These are phyloP conservation scores for Westerdykella ornata DNA, from an alignment of 2,329 filamentous ascomycete genomes.

Conservation along the genomic window DNA sequence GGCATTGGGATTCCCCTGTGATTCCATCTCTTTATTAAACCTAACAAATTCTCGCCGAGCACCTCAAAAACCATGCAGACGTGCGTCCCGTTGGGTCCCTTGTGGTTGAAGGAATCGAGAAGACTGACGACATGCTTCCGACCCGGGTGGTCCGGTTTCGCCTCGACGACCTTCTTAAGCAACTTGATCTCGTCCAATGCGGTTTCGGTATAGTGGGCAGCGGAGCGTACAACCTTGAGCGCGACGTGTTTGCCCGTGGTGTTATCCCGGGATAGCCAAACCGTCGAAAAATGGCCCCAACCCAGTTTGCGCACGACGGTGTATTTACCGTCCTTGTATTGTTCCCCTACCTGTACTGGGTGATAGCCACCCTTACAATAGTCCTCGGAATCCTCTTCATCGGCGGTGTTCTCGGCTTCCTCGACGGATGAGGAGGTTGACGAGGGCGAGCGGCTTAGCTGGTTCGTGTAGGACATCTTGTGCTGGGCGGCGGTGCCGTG, in stretches of 20 bases:
- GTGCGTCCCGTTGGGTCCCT: slow-evolving; percentile 90
- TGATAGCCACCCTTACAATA: slow-evolving; percentile 99
- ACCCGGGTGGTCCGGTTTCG: slow-evolving; percentile 89
- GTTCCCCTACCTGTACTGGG: slow-evolving; percentile 86
- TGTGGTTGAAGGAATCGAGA: slow-evolving; percentile 94
- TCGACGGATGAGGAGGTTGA: slow-evolving; percentile 76
- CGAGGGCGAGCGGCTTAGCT: slow-evolving; percentile 66
- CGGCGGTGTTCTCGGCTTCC: slow-evolving; percentile 79
- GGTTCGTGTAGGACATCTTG: slow-evolving; percentile 46
- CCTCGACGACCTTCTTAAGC: slow-evolving; percentile 91
- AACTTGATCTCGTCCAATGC: slow-evolving; percentile 98
- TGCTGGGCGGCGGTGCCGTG: slow-evolving; percentile 47
- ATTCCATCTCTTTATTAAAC: slow-evolving; percentile 97
- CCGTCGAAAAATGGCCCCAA: slow-evolving; percentile 99
- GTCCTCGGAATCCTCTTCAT: slow-evolving; percentile 97
- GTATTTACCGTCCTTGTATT: slow-evolving; percentile 97
- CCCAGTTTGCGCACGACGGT: slow-evolving; percentile 92
- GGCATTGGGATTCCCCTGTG: slow-evolving; percentile 94
- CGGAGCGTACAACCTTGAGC: slow-evolving; percentile 93
- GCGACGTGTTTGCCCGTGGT: slow-evolving; percentile 88
- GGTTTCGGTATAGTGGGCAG: slow-evolving; percentile 97
- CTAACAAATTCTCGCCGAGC: slow-evolving; percentile 86
- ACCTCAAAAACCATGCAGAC: slow-evolving; percentile 99
- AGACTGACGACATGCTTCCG: slow-evolving; percentile 93
- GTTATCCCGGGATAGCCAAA: slow-evolving; percentile 80